These are phyloP conservation scores for Aspergillus kassunensis DNA, from an alignment of 495 filamentous ascomycete species.

Conservation along the genomic window DNA sequence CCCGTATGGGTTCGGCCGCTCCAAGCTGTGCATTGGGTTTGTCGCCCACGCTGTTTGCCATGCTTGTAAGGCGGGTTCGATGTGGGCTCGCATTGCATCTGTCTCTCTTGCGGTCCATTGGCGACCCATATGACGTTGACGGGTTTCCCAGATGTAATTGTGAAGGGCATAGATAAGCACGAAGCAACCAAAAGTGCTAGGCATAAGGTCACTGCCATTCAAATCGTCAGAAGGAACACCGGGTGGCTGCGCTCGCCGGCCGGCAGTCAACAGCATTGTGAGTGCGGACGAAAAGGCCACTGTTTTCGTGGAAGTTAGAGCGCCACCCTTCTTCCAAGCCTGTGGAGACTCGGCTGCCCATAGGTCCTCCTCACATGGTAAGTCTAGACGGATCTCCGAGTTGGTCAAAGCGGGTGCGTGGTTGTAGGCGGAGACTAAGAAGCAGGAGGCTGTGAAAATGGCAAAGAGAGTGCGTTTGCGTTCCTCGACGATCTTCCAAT, in stretches of 20 bases:
- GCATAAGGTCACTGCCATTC: constrained; percentile 64
- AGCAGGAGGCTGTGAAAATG: constrained; percentile 85
- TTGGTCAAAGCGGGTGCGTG: constrained; percentile 87
- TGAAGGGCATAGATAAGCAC: constrained; percentile 93
- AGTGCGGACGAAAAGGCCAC: constrained; percentile 72
- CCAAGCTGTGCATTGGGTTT: constrained; percentile 80
- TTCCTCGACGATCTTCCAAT: constrained; percentile 86
- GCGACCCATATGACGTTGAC: constrained; percentile 83
- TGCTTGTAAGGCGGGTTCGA: constrained; percentile 88
- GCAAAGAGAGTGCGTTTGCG: constrained; percentile 91
- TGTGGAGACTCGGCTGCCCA: constrained; percentile 80
- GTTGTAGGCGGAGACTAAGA: constrained; percentile 90
- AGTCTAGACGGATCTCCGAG: constrained; percentile 85
- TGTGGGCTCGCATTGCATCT: constrained; percentile 93
- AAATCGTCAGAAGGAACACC: constrained; percentile 31
- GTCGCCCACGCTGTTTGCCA: constrained; percentile 95
- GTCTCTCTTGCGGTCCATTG: constrained; percentile 91
- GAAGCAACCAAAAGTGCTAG: constrained; percentile 92
- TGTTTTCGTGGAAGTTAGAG: constrained; percentile 57
- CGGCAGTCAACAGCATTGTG: constrained; percentile 73
- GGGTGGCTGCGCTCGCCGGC: constrained; percentile 58
- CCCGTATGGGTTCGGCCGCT: constrained; percentile 87
- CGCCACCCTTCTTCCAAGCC: constrained; percentile 74
- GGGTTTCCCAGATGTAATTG: constrained; percentile 98
- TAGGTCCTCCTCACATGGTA: constrained; percentile 91